These are phyloP conservation scores for Sequoia sempervirens DNA, from an alignment of 75 land plant species.

Conservation along the genomic window DNA sequence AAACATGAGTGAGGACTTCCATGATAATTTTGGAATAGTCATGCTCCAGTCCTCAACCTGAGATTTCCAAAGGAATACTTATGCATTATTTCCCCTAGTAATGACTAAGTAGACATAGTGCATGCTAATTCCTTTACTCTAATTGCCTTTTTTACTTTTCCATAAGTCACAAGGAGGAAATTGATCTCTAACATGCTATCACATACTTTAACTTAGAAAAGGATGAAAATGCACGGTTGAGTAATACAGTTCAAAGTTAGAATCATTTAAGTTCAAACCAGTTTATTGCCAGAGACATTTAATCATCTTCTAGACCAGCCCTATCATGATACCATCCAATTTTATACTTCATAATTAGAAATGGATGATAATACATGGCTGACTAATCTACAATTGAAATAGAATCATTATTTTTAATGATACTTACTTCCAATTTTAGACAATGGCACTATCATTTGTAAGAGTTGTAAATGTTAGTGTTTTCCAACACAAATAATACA, in stretches of 20 bases:
- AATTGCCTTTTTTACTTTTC: background rate
- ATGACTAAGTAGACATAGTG: background rate
- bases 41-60: too few species aligned
- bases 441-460: background rate
- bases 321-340: background rate
- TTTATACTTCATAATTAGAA: background rate
- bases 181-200: background rate
- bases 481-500: background rate
- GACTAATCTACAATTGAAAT: background rate
- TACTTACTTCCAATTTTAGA: background rate
- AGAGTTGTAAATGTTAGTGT: background rate
- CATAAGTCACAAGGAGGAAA: background rate
- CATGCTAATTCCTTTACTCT: background rate
- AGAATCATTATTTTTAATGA: background rate
- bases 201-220: background rate
- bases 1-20: too few species aligned
- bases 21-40: too few species aligned
- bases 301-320: background rate
- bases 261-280: background rate
- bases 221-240: background rate
- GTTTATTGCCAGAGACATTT: background rate
- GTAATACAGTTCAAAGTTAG: background rate
- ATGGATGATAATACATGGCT: background rate
- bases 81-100: too few species aligned
- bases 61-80: too few species aligned